phyloP scores from a whole-genome alignment of 257 asterid genomes.

The Jaltomata sinuosa region DNA sequence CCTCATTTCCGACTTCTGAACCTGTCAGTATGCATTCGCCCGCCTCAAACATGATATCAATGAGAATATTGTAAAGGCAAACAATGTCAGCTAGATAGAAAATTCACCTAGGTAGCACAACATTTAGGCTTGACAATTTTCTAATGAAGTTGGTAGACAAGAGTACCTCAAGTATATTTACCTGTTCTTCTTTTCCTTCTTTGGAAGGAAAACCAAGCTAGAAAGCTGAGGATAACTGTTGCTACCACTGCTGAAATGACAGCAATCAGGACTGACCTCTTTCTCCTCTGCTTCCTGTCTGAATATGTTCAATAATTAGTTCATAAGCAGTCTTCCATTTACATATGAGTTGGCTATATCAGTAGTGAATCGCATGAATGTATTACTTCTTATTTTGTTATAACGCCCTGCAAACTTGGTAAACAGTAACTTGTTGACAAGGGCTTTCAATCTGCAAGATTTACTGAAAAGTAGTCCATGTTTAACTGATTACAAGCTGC shows the following conservation, averaged over 20 bases:
- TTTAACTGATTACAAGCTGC: too few relatives aligned
- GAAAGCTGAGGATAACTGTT: background rate
- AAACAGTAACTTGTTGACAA: background rate
- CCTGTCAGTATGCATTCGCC: background rate
- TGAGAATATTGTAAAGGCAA: background rate
- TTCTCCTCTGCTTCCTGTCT: background rate
- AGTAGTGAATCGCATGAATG: background rate
- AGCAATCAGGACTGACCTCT: background rate
- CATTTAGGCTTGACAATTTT: background rate
- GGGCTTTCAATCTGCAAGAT: background rate
- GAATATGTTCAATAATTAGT: background rate
- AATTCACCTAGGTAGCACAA: background rate
- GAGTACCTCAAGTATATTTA: background rate
- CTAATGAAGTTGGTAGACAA: background rate
- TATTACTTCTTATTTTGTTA: background rate
- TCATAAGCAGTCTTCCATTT: background rate
- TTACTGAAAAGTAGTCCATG: too few relatives aligned
- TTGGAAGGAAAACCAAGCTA: background rate
- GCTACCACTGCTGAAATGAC: background rate
- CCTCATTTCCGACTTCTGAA: background rate
- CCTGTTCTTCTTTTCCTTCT: background rate
- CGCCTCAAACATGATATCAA: background rate
- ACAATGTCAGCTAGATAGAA: background rate
- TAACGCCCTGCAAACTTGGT: background rate
- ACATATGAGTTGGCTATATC: background rate